phyloP scores from a whole-genome alignment of 2,329 filamentous ascomycete species.

The Exophiala calicioides region DNA sequence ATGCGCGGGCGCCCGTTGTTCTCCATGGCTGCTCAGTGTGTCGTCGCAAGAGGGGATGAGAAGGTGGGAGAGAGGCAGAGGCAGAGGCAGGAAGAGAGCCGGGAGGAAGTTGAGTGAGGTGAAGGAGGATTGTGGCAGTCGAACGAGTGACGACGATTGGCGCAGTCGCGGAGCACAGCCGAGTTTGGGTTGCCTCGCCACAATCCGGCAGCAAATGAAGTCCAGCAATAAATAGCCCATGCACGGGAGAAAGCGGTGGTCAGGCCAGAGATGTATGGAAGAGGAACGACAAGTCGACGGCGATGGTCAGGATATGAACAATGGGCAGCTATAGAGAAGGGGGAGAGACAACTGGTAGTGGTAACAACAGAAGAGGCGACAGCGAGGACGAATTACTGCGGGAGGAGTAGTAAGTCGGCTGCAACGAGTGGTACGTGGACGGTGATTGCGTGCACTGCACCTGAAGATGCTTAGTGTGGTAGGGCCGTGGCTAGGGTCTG shows the following conservation, averaged over 20 bases:
- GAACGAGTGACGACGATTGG: slow-evolving; percentile 15
- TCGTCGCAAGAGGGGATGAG: slow-evolving; percentile 2
- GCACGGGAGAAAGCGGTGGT: slow-evolving; percentile 2
- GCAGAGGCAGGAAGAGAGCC: slow-evolving; percentile 1
- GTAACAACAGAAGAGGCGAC: not conserved
- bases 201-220: slow-evolving; percentile 15
- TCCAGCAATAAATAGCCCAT: slow-evolving; percentile 14
- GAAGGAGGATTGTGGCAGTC: slow-evolving; percentile 5
- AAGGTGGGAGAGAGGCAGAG: slow-evolving; percentile 2
- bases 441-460: not conserved
- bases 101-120: not conserved
- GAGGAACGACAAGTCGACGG: not conserved
- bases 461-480: no score
- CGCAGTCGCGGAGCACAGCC: slow-evolving; percentile 25
- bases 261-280: slow-evolving; percentile 53
- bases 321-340: no score
- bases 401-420: not conserved
- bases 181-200: slow-evolving; percentile 23
- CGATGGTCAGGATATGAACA: not conserved
- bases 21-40: slow-evolving; percentile 18
- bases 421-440: not conserved
- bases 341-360: not conserved
- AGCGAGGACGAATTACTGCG: no score
- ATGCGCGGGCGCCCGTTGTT: slow-evolving; percentile 23
- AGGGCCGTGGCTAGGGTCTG: no score